These are phyloP conservation scores for Diplodia intermedia DNA, from an alignment of 2,329 filamentous ascomycete genomes.

Conservation along the genomic window DNA sequence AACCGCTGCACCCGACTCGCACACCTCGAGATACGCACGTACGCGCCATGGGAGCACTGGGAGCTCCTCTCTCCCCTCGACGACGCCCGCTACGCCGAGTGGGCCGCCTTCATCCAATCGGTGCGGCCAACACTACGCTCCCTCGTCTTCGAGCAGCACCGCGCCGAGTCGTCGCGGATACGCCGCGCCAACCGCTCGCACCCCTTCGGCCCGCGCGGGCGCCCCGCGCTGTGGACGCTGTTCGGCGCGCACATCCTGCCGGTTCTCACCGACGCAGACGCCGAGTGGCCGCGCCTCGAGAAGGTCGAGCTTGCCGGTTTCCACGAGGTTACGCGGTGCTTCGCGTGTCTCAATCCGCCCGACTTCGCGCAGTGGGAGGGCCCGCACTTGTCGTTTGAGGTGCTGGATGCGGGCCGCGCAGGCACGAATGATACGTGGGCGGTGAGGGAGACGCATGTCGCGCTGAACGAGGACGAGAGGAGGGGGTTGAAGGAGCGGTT, in stretches of 20 bases:
- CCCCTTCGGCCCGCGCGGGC: conserved; percentile 14
- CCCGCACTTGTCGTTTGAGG: conserved; percentile 10
- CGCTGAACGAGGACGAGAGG: conserved; percentile 14
- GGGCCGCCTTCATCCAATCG: conserved; percentile 11
- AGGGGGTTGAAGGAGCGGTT: neutral
- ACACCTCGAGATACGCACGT: conserved; percentile 18
- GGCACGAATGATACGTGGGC: conserved; percentile 4
- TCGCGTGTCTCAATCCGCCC: conserved; percentile 1
- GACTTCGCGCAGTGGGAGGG: conserved; percentile 5
- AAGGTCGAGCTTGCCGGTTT: conserved; percentile 9
- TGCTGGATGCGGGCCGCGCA: conserved; percentile 4
- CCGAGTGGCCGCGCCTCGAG: conserved; percentile 1
- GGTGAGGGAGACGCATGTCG: conserved; percentile 19
- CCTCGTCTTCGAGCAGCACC: conserved; percentile 17
- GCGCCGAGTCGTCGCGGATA: conserved; percentile 10
- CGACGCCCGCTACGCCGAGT: conserved; percentile 18
- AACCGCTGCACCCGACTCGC: conserved; percentile 4
- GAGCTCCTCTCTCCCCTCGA: neutral
- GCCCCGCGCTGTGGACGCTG: conserved; percentile 6
- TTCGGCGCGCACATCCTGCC: conserved; percentile 16
- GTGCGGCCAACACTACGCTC: conserved; percentile 1
- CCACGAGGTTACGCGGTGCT: conserved; percentile 10
- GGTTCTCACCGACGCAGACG: neutral
- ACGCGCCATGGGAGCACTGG: conserved; percentile 22
- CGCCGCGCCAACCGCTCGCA: conserved; percentile 20